Conservation (phyloP, 2,329 filamentous ascomycete genomes). For the Coniochaeta sp. region DNA sequence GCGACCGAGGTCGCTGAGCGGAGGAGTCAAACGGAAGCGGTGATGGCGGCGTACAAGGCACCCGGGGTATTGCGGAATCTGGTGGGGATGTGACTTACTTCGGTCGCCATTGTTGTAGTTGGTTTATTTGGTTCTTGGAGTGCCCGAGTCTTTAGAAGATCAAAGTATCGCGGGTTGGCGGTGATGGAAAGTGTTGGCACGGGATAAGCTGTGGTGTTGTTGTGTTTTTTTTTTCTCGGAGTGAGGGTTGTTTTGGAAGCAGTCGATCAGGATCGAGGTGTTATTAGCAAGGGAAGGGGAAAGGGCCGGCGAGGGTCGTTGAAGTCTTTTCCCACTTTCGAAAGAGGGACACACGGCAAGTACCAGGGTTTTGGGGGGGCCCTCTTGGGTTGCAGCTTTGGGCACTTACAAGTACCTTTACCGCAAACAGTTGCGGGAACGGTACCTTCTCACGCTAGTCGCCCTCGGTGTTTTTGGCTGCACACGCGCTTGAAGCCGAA, state of each 20-base stretch:
- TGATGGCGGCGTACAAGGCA: neutral
- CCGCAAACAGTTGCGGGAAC: neutral
- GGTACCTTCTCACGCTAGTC: neutral
- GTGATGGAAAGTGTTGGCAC: neutral
- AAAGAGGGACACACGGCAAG: neutral
- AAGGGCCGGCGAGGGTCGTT: constrained; percentile 1
- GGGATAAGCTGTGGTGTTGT: constrained; percentile 1
- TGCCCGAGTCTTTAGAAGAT: neutral
- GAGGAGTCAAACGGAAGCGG: neutral
- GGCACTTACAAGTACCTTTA: neutral
- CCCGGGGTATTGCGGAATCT: neutral
- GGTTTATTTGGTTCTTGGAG: neutral
- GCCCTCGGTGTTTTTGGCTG: neutral
- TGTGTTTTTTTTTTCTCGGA: neutral
- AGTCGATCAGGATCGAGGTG: constrained; percentile 1
- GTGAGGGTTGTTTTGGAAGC: constrained; percentile 1
- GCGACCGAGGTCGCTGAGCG: neutral
- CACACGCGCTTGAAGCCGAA: neutral
- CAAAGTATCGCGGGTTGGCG: neutral
- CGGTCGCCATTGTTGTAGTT: constrained; percentile 2
- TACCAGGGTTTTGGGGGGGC: constrained; percentile 1
- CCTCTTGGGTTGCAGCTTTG: neutral
- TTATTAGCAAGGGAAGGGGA: neutral
- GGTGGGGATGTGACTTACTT: constrained; percentile 2
- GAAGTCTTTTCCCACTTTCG: constrained; percentile 3